Evolutionary conservation across 495 filamentous ascomycete genomes (phyloP), one percentile per base, ranked within the genome.

Genomic region (Penicillium parvum): DNA sequence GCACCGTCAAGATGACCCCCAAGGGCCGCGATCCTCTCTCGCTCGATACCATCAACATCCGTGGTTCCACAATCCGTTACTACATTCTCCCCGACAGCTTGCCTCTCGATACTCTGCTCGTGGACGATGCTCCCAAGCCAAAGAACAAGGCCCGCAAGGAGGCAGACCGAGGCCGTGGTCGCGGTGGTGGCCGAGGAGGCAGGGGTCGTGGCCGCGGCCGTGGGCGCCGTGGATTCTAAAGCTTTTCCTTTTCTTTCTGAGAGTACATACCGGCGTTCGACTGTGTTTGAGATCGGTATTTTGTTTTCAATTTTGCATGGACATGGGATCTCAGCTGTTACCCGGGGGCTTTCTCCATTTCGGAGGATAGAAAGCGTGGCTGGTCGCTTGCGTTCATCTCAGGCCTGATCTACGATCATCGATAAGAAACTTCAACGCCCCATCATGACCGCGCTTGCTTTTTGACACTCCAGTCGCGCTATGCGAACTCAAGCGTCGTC

Each of bases 61-160:
- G 91, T 41, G 91, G 91, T 50, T 87, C 84, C 27, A 94, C 88
- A 1, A 91, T 97, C 55, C 79, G 91, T 49, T 95, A 96, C 66
- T 88, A 84, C 63, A 92, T 96, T 57, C 82, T 97, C 4, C 92
- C 92, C 21, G 92, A 98, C 68, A 90, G 84, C 34, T 77, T 98
- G 41, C 92, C 90, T 12, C 77, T 98, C 32, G 92, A 98, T 61
- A 94, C 90, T 10, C 77, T 98, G 22, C 73, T 98, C 10, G 88
- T 98, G 43, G 92, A 98, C 57, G 92, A 98, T 64, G 82, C 88
- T 39, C 88, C 90, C 22, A 98, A 98, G 72, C 91, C 92, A 36
- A 97, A 97, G 82, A 97, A 98, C 68, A 97, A 97, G 81, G 91
- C 92, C 20, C 75, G 92, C 57, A 98, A 98, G 75, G 94, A 98